A percentile compares a stretch with the other conserved stretches of the same genome.
These are phyloP conservation scores for Aureobasidium uvarum DNA, from an alignment of 2,329 filamentous ascomycete genomes.

Conservation along the genomic window DNA sequence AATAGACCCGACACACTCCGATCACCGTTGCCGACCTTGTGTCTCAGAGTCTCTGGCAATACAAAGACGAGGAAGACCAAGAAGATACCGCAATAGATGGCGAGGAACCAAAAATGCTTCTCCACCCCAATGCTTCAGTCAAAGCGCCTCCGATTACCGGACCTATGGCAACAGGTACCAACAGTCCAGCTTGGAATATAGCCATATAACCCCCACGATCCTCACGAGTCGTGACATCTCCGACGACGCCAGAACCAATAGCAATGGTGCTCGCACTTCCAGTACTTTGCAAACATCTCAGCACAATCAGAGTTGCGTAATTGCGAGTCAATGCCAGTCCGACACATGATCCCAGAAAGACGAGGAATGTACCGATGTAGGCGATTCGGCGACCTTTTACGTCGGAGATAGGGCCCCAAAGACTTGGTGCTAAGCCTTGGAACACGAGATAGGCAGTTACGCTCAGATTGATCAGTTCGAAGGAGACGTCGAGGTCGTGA, in stretches of 20 bases:
- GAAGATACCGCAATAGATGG: conserved; percentile 46
- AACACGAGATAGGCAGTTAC: neutral
- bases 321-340: conserved; percentile 43
- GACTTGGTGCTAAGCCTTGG: neutral
- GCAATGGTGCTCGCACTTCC: conserved; percentile 48
- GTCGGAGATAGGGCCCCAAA: neutral
- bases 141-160: conserved; percentile 54
- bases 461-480: neutral
- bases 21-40: conserved; percentile 39
- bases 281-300: conserved; percentile 47
- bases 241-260: conserved; percentile 45
- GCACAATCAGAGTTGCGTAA: conserved; percentile 43
- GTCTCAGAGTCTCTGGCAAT: conserved; percentile 45
- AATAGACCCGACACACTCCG: conserved; percentile 4
- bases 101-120: conserved; percentile 54
- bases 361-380: neutral
- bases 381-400: neutral
- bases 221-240: conserved; percentile 44
- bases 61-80: conserved; percentile 38
- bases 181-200: conserved; percentile 41
- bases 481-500: neutral
- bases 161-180: conserved; percentile 45
- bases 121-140: conserved; percentile 51
- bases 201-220: conserved; percentile 47
- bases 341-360: conserved; percentile 30